Evolutionary conservation across 2,329 filamentous ascomycete genomes (phyloP), one percentile per base, ranked within the genome.

Genomic region (Berkeleyomyces basicola): DNA sequence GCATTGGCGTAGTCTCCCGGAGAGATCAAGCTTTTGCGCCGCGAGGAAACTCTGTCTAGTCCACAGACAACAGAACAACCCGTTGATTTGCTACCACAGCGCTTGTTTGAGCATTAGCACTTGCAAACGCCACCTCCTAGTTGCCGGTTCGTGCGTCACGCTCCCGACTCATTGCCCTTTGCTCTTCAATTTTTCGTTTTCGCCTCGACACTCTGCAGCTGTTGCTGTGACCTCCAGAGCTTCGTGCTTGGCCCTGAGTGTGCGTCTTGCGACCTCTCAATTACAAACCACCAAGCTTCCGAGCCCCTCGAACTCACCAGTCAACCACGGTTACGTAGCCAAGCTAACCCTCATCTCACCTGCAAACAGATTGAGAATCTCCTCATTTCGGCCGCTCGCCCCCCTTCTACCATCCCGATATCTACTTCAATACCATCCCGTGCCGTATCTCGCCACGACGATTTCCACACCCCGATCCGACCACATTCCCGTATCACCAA

Each of bases 1-100:
- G 61, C 61, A 62, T 62, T 49, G 61, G 61, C 61, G 51, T 53
- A 62, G 37, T 62, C 60, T 61, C 49, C 60, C 42, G 60, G 60
- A 61, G 60, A 57, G 60, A 61, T 33, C 23, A 36, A 61, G 60
- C 60, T 61, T 42, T 55, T 55, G 60, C 60, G 60, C 49, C 49
- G 23, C 40, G 46, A 61, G 49, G 37, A 33, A 46, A 43, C 49
- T 14, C 16, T 53, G 49, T 53, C 49, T 37, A 53, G 11, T 43
- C 14, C 47, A 7, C 36, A 39, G 43, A 37, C 36, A 59, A 33
- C 3, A 23, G 36, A 39, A 23, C 23, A 57, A 23, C 23, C 58
- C 9, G 10, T 47, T 42, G 33, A 59, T 59, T 59, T 46, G 58
- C 42, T 46, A 44, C 46, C 23, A 37, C 37, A 57, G 36, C 49